Base-by-base conservation (phyloP, 2,329 filamentous ascomycete species). In the Aspergillus jensenii region DNA sequence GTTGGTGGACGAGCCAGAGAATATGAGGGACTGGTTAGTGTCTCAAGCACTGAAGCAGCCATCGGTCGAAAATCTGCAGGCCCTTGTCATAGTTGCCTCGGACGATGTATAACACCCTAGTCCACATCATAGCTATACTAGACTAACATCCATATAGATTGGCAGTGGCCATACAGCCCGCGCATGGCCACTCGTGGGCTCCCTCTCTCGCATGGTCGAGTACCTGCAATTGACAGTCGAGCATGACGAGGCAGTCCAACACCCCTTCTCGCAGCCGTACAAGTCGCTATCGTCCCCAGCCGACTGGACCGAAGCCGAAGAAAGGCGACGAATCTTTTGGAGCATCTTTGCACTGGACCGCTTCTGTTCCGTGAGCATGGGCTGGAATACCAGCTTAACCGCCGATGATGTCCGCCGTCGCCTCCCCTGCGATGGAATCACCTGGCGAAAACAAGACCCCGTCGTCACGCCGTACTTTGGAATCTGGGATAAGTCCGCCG, bases 381-480 rank as follows among this genome's bases (percentile, higher is more conserved):
- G 65, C 23, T 66, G 72, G 71, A 76, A 74, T 55, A 67, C 69
- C 1, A 74, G 70, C 23, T 61, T 78, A 1, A 76, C 73, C 1
- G 68, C 65, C 14, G 69, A 71, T 14, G 76, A 76, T 59, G 71
- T 77, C 12, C 68, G 70, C 8, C 65, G 75, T 5, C 68, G 76
- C 23, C 62, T 79, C 1, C 77, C 77, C 3, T 72, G 72, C 6
- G 78, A 80, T 23, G 79, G 79, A 0, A 71, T 68, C 0, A 62
- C 74, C 4, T 81, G 79, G 79, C 70, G 73, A 17, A 73, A 73
- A 46, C 66, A 73, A 59, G 61, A 78, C 59, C 67, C 75, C 0
- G 75, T 78, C 0, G 59, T 63, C 1, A 78, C 79, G 0, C 78
- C 78, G 0, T 81, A 73, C 54, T 79, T 81, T 15, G 76, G 78